Conservation (phyloP, 495 filamentous ascomycete species). For the Tetracladium marchalianum region DNA sequence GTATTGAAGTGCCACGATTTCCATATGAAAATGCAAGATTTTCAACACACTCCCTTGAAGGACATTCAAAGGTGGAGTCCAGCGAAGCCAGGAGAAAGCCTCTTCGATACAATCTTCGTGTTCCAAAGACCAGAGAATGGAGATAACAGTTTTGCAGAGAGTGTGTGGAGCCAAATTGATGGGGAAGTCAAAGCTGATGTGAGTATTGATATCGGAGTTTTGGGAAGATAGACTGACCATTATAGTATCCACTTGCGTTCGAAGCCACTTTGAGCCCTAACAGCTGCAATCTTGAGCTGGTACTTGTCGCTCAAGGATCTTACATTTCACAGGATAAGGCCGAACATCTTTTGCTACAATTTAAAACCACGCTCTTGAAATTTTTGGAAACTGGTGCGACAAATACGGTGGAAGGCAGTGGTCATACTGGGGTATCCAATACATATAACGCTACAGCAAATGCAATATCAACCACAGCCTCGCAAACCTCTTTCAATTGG, state of each 20-base stretch:
- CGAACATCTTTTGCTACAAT: constrained; percentile 27
- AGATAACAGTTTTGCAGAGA: constrained; percentile 9
- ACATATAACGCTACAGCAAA: not conserved
- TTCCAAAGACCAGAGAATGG: constrained; percentile 52
- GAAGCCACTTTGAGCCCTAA: constrained; percentile 48
- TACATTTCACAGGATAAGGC: constrained; percentile 24
- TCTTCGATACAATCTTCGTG: constrained; percentile 82
- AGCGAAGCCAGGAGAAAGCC: constrained; percentile 37
- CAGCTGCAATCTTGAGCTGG: constrained; percentile 32
- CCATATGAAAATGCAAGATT: constrained; percentile 48
- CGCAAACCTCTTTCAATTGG: constrained; percentile 39
- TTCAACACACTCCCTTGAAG: constrained; percentile 61
- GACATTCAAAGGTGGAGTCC: constrained; percentile 63
- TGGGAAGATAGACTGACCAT: not conserved
- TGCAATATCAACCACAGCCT: not conserved
- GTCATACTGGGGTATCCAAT: too few species aligned
- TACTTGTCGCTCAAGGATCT: constrained; percentile 41
- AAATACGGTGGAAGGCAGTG: not conserved
- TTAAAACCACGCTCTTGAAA: constrained; percentile 19
- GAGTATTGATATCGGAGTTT: constrained; percentile 17
- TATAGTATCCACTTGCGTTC: constrained; percentile 58
- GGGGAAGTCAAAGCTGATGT: constrained; percentile 39
- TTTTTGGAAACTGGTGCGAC: constrained; percentile 5
- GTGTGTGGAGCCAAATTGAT: constrained; percentile 47
- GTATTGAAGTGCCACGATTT: constrained; percentile 48